phyloP scores from a whole-genome alignment of 768 basidiomycete species.

The Lactifluus piperatus region DNA sequence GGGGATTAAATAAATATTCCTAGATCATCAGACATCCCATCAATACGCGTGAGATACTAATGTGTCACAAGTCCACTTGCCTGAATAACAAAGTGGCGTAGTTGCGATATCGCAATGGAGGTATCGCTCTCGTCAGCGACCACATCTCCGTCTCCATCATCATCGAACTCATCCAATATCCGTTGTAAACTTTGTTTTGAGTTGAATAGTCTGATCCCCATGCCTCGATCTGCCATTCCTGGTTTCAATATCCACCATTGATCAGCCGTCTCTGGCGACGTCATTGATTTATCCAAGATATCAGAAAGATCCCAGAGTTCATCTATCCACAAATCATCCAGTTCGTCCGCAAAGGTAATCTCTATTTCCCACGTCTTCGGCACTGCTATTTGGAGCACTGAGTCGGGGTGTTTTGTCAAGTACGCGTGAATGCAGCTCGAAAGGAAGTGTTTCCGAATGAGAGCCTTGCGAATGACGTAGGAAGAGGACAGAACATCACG shows the following conservation, averaged over 20 bases:
- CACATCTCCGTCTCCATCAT: conserved; percentile 30
- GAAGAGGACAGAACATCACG: conserved; percentile 59
- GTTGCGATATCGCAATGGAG: conserved; percentile 70
- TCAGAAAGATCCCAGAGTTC: conserved; percentile 83
- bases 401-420: conserved; percentile 57
- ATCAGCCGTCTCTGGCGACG: conserved; percentile 6
- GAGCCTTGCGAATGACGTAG: conserved; percentile 83
- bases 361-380: conserved; percentile 82
- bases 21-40: conserved; percentile 27
- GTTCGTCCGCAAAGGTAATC: conserved; percentile 83
- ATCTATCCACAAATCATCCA: conserved; percentile 89
- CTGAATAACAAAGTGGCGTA: conserved; percentile 95
- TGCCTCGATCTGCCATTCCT: conserved; percentile 93
- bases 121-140: conserved; percentile 26
- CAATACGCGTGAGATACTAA: not conserved
- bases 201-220: conserved; percentile 88
- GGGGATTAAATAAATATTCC: conserved; percentile 78
- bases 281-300: conserved; percentile 36
- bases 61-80: conserved; percentile 33
- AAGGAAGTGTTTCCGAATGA: conserved; percentile 92
- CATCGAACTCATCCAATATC: conserved; percentile 81
- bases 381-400: conserved; percentile 43
- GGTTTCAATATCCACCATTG: conserved; percentile 96
- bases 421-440: conserved; percentile 66
- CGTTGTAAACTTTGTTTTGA: conserved; percentile 57